Conservation (phyloP, 2,329 filamentous ascomycete genomes). For the Corinectria fuckeliana region DNA sequence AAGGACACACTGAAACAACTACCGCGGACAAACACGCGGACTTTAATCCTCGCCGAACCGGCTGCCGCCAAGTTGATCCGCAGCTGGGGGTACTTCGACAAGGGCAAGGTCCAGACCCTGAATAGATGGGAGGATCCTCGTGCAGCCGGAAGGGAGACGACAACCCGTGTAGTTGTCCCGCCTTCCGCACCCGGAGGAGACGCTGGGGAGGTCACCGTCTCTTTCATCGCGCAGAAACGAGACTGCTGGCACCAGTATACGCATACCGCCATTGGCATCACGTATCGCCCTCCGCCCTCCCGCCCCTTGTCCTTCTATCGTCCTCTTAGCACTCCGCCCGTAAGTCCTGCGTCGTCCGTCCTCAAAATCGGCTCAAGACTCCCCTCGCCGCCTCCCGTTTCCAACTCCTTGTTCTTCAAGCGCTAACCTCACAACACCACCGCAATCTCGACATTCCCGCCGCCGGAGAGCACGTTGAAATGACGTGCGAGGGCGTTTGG, state of each 20-base stretch:
- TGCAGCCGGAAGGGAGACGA: constrained; percentile 40
- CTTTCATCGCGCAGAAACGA: constrained; percentile 66
- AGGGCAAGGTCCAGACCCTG: constrained; percentile 53
- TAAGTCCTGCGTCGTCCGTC: constrained; percentile 12
- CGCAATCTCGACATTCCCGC: constrained; percentile 3
- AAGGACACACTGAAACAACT: constrained; percentile 72
- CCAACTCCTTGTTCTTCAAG: constrained; percentile 5
- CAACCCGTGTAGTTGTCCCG: constrained; percentile 59
- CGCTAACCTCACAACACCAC: not conserved
- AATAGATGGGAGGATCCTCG: constrained; percentile 54
- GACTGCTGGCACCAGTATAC: constrained; percentile 69
- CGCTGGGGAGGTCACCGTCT: constrained; percentile 73
- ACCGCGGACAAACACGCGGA: constrained; percentile 56
- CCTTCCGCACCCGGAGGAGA: constrained; percentile 57
- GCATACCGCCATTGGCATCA: constrained; percentile 74
- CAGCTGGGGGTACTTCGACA: constrained; percentile 72
- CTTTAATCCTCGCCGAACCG: constrained; percentile 70
- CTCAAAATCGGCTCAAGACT: constrained; percentile 13
- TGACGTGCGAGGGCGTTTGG: constrained; percentile 50
- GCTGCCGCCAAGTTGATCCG: constrained; percentile 69
- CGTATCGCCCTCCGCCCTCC: constrained; percentile 65
- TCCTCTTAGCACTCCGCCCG: constrained; percentile 23
- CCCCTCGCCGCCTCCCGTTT: constrained; percentile 13
- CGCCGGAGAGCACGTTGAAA: constrained; percentile 50
- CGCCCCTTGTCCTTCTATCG: constrained; percentile 27